Percentiles rank a stretch among this genome's conserved stretches.
phyloP scores from a whole-genome alignment of 192 early-diverging fungal species.

The Fimicolochytrium jonesii region DNA sequence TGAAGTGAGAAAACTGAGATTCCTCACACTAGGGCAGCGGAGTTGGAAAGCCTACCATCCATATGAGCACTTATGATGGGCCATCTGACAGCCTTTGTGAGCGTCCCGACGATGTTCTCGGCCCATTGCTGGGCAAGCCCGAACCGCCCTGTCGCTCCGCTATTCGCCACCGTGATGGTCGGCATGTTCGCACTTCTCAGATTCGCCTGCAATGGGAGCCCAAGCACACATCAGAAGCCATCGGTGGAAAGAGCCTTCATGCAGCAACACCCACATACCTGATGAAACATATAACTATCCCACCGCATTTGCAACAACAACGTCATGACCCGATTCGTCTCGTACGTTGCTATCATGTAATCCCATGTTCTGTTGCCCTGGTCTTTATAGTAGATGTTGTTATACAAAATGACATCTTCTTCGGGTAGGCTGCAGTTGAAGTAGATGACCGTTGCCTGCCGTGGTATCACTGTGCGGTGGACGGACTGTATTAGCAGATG shows the following conservation, averaged over 20 bases:
- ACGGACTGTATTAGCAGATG: too few relatives aligned
- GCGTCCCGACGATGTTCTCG: conserved; percentile 12
- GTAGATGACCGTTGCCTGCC: conserved; percentile 34
- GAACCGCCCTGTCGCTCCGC: conserved; percentile 19
- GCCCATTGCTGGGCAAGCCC: conserved; percentile 29
- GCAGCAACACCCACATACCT: too few relatives aligned
- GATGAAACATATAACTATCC: conserved; percentile 39
- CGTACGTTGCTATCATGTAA: conserved; percentile 32
- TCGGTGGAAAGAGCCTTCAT: too few relatives aligned
- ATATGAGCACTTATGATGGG: conserved; percentile 13
- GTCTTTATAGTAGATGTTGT: conserved; percentile 16
- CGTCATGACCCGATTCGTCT: conserved; percentile 22
- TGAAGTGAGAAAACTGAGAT: too few relatives aligned
- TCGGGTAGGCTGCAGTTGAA: conserved; percentile 21
- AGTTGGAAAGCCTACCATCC: conserved; percentile 12
- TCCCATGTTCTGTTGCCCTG: conserved; percentile 21
- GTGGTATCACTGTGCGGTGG: conserved; percentile 43
- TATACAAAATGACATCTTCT: conserved; percentile 28
- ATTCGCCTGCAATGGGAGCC: too few relatives aligned
- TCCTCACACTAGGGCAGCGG: too few relatives aligned
- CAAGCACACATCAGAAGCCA: not conserved
- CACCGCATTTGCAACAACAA: conserved; percentile 31
- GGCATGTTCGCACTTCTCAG: conserved; percentile 23
- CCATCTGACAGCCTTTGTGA: conserved; percentile 19
- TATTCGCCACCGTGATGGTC: conserved; percentile 14